A percentile compares a stretch with the other conserved stretches of the same genome.
phyloP scores from a whole-genome alignment of 2,329 filamentous ascomycete species.

The Fusarium chuoi region DNA sequence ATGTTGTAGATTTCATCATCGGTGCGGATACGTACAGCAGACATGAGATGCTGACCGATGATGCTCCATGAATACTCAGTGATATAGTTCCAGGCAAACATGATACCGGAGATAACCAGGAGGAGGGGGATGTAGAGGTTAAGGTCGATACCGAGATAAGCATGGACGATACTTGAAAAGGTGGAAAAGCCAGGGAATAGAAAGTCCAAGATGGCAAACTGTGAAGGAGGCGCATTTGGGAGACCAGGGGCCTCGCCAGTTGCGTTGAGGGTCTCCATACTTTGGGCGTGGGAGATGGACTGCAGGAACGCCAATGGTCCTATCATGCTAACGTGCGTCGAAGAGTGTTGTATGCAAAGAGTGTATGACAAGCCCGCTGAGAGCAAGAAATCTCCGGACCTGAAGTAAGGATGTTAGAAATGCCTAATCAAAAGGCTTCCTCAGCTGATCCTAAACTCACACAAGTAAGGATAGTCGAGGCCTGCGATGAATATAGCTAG shows the following conservation, averaged over 20 bases:
- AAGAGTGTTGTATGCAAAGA: not conserved
- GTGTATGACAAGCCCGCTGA: not conserved
- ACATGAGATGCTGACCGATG: conserved; percentile 68
- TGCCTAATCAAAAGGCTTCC: not conserved
- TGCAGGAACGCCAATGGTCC: conserved; percentile 11
- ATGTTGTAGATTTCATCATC: conserved; percentile 81
- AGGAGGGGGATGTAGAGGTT: conserved; percentile 70
- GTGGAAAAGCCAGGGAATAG: conserved; percentile 74
- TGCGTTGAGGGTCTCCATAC: conserved; percentile 42
- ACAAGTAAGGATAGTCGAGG: not conserved
- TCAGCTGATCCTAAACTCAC: not conserved
- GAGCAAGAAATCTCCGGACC: not conserved
- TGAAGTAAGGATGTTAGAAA: not conserved
- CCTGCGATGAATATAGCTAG: not conserved
- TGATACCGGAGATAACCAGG: conserved; percentile 59
- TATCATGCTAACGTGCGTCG: conserved; percentile 13
- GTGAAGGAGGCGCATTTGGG: conserved; percentile 43
- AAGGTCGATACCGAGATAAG: conserved; percentile 70
- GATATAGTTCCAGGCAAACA: conserved; percentile 64
- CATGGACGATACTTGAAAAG: conserved; percentile 62
- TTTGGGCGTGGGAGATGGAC: conserved; percentile 5
- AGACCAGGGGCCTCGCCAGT: conserved; percentile 14
- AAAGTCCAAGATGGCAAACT: conserved; percentile 65
- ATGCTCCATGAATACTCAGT: conserved; percentile 59
- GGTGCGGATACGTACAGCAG: conserved; percentile 71